Percentiles rank a stretch among this genome's conserved stretches.
Evolutionary conservation across 2,329 filamentous ascomycete species (phyloP).

Genomic region (Beauveria sp.): DNA sequence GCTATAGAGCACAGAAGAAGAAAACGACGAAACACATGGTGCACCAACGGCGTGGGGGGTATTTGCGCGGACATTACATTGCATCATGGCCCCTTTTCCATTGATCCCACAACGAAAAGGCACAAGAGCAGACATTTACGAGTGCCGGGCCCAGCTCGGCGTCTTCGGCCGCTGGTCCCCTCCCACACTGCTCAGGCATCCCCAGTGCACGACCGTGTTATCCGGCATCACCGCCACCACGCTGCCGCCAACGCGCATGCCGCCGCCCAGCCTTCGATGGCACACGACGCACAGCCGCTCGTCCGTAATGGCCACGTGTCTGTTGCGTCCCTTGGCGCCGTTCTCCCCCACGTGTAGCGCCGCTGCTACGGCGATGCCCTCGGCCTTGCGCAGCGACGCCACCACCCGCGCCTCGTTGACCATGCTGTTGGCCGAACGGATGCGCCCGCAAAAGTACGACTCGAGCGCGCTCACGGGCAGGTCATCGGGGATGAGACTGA

Average conservation of each 20-base stretch:
- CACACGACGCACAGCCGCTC: slow-evolving; percentile 88
- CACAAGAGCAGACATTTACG: slow-evolving; percentile 15
- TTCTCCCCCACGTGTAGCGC: slow-evolving; percentile 58
- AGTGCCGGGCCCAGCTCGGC: slow-evolving; percentile 31
- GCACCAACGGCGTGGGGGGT: slow-evolving; percentile 4
- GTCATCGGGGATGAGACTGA: slow-evolving; percentile 75
- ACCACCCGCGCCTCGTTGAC: slow-evolving; percentile 76
- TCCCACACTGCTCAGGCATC: slow-evolving; percentile 54
- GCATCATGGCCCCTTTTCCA: not conserved
- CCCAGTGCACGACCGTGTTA: slow-evolving; percentile 74
- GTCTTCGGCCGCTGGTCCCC: slow-evolving; percentile 15
- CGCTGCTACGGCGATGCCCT: slow-evolving; percentile 70
- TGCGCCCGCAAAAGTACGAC: slow-evolving; percentile 86
- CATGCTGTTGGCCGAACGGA: slow-evolving; percentile 74
- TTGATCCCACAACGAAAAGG: not conserved
- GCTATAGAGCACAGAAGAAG: not conserved
- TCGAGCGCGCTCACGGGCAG: slow-evolving; percentile 74
- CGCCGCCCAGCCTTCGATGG: slow-evolving; percentile 80
- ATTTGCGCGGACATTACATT: slow-evolving; percentile 10
- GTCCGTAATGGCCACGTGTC: slow-evolving; percentile 74
- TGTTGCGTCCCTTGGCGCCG: slow-evolving; percentile 35
- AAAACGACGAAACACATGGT: not conserved
- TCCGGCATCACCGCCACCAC: slow-evolving; percentile 87
- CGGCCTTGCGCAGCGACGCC: slow-evolving; percentile 66
- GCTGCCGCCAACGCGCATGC: slow-evolving; percentile 80